These are phyloP conservation scores for Fusarium sp. DNA, from an alignment of 2,329 filamentous ascomycete genomes.

Conservation along the genomic window DNA sequence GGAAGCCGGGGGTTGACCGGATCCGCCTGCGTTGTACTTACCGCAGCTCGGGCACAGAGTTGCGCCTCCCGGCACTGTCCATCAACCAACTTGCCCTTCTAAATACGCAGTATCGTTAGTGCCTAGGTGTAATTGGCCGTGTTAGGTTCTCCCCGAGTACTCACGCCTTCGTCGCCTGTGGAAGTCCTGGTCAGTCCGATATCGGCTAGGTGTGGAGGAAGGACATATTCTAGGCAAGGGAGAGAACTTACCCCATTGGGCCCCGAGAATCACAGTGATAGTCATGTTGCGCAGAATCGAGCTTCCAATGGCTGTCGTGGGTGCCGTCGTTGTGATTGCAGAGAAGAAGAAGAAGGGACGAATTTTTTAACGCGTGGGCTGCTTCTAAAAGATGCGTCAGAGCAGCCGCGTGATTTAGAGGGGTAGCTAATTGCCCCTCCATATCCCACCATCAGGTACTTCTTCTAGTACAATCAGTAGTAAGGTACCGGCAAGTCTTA, in stretches of 20 bases:
- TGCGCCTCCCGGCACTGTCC: slow-evolving; percentile 52
- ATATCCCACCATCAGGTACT: too few species aligned
- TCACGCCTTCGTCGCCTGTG: slow-evolving; percentile 55
- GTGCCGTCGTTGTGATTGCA: slow-evolving; percentile 28
- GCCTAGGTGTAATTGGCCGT: slow-evolving; percentile 23
- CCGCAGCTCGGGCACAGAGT: slow-evolving; percentile 54
- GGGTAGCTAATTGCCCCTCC: slow-evolving; percentile 8
- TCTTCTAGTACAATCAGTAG: too few species aligned
- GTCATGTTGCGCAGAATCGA: slow-evolving; percentile 41
- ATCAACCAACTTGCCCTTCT: slow-evolving; percentile 58
- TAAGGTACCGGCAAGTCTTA: too few species aligned
- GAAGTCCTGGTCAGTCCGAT: slow-evolving; percentile 42
- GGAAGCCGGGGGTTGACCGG: slow-evolving; percentile 34
- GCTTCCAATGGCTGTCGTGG: slow-evolving; percentile 7
- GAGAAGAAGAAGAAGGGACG: slow-evolving; percentile 19
- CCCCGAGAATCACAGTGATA: slow-evolving; percentile 55
- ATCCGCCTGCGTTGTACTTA: slow-evolving; percentile 41
- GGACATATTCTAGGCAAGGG: slow-evolving; percentile 33
- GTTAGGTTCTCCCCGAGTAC: slow-evolving; percentile 35
- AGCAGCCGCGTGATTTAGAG: slow-evolving; percentile 18
- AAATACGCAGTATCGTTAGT: slow-evolving; percentile 38
- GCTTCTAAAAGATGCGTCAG: slow-evolving; percentile 22
- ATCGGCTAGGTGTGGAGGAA: slow-evolving; percentile 36
- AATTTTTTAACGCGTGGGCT: slow-evolving; percentile 19
- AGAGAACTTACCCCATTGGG: slow-evolving; percentile 57